phyloP scores from a whole-genome alignment of 1,284 basidiomycete species.

The Rhodotorula glutinis region DNA sequence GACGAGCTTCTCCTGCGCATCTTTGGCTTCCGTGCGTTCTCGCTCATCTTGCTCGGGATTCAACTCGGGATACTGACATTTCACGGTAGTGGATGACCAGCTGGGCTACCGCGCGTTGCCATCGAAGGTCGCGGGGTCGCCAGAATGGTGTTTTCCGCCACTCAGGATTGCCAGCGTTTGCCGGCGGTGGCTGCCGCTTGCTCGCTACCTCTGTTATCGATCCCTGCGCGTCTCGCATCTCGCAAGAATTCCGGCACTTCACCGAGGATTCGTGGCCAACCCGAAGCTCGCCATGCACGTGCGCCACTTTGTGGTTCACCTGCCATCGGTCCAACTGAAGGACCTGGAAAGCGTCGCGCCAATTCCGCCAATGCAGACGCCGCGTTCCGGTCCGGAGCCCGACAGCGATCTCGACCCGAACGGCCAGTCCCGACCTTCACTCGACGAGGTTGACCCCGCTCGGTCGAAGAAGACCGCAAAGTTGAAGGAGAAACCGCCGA shows the following conservation, averaged over 20 bases:
- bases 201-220: slow-evolving; percentile 22
- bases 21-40: slow-evolving; percentile 16
- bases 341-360: not conserved
- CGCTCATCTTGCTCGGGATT: not conserved
- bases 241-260: slow-evolving; percentile 4
- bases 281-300: slow-evolving; percentile 1
- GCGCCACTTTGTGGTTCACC: slow-evolving; percentile 15
- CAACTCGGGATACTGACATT: not conserved
- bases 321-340: not conserved
- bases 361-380: not conserved
- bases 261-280: slow-evolving; percentile 6
- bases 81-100: slow-evolving; percentile 16
- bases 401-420: slow-evolving; percentile 15
- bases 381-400: not conserved
- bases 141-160: slow-evolving; percentile 25
- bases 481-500: not conserved
- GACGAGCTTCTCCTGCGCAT: slow-evolving; percentile 31
- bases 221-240: slow-evolving; percentile 21
- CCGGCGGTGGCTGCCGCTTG: slow-evolving; percentile 26
- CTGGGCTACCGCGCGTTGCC: slow-evolving; percentile 14
- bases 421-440: too few species aligned
- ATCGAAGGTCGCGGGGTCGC: not conserved
- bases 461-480: not conserved
- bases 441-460: not conserved
- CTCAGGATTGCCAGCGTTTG: slow-evolving; percentile 22